Percentiles rank a stretch among this genome's conserved stretches.
These are phyloP conservation scores for Geotrichum citri-aurantii DNA, from an alignment of 1,139 yeast genomes.

Conservation along the genomic window DNA sequence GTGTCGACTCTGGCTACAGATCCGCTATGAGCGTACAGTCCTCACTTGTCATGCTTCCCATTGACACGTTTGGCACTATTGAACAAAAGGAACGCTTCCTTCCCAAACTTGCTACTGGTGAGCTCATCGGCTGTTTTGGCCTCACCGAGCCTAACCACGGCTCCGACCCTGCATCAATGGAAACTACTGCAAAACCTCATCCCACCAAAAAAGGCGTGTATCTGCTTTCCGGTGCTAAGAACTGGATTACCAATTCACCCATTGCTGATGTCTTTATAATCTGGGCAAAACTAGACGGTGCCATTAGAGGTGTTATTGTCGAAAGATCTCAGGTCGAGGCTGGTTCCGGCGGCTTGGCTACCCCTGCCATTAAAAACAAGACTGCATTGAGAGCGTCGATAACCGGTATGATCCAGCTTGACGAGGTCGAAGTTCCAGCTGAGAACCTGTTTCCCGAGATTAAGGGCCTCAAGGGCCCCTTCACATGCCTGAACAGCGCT, in stretches of 20 bases:
- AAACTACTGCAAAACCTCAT: conserved; percentile 40
- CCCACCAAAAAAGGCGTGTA: conserved; percentile 42
- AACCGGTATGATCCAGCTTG: conserved; percentile 44
- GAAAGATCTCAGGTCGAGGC: conserved; percentile 35
- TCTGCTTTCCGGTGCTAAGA: conserved; percentile 40
- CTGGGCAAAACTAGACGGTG: conserved; percentile 44
- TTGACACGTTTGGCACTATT: conserved; percentile 38
- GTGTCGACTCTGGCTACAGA: conserved; percentile 43
- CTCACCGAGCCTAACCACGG: conserved; percentile 45
- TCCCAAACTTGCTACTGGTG: conserved; percentile 42
- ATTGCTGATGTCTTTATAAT: conserved; percentile 41
- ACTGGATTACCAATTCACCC: conserved; percentile 45
- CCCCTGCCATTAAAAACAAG: conserved; percentile 41
- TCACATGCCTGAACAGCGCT: conserved; percentile 42
- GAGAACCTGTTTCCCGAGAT: conserved; percentile 40
- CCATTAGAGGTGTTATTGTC: conserved; percentile 40
- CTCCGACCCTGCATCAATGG: conserved; percentile 44
- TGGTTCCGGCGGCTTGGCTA: conserved; percentile 34
- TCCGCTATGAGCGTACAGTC: conserved; percentile 45
- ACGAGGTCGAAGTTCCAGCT: conserved; percentile 42
- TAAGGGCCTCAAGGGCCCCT: conserved; percentile 43
- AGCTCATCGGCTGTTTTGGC: conserved; percentile 42
- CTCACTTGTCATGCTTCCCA: conserved; percentile 44
- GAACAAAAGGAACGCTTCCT: conserved; percentile 41
- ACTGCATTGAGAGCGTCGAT: conserved; percentile 41